phyloP scores from a whole-genome alignment of 345 rosid genomes.

The Gossypium turneri region DNA sequence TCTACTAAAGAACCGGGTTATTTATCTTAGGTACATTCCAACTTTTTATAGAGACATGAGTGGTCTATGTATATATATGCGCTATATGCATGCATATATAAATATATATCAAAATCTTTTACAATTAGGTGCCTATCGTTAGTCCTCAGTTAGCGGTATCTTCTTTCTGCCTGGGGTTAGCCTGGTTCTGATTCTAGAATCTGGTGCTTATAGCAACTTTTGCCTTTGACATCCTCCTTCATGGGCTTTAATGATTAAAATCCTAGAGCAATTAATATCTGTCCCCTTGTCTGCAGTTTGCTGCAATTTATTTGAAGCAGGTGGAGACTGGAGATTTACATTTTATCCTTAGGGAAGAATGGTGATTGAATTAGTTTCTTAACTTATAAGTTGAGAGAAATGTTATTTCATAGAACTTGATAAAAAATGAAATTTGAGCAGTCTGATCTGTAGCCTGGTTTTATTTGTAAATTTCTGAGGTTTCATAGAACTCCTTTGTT shows the following conservation, averaged over 20 bases:
- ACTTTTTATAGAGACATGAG: too few relatives aligned
- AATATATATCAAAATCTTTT: neutral
- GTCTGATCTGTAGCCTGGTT: neutral
- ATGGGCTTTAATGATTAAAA: neutral
- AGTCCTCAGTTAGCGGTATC: neutral
- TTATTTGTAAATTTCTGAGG: neutral
- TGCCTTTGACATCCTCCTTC: neutral
- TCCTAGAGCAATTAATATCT: neutral
- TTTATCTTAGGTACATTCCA: neutral
- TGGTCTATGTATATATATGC: too few relatives aligned
- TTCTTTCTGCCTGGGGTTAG: neutral
- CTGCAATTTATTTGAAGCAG: neutral
- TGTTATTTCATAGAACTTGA: neutral
- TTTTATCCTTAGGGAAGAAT: conserved; percentile 3
- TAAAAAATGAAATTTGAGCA: neutral
- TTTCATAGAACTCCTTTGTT: neutral
- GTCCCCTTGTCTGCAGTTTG: neutral
- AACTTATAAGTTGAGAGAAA: neutral
- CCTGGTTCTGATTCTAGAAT: neutral
- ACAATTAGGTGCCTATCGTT: neutral
- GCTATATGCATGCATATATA: neutral
- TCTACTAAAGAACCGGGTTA: neutral
- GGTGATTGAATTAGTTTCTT: neutral
- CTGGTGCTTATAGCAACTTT: neutral
- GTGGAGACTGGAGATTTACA: neutral